Conservation (phyloP, 768 basidiomycete genomes). For the Kockovaella imperatae region DNA sequence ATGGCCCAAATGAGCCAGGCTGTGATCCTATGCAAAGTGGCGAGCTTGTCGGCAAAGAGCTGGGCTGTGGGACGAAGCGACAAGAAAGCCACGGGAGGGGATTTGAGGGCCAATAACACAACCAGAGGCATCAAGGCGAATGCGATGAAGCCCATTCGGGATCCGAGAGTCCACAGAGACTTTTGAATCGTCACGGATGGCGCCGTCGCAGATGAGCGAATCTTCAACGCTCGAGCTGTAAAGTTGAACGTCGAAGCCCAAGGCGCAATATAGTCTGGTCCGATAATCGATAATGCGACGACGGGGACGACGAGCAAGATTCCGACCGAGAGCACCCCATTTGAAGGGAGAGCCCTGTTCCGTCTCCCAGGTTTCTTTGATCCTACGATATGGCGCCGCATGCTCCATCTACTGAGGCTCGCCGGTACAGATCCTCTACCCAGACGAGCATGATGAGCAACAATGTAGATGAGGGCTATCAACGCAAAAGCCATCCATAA, state of each 20-base stretch:
- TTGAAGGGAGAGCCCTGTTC: slow-evolving; percentile 51
- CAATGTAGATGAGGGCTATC: slow-evolving; percentile 30
- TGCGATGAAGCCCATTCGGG: slow-evolving; percentile 60
- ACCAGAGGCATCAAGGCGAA: slow-evolving; percentile 66
- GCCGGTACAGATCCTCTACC: slow-evolving; percentile 49
- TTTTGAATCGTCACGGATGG: slow-evolving; percentile 60
- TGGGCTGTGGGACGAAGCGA: slow-evolving; percentile 58
- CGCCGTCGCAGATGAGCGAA: slow-evolving; percentile 53
- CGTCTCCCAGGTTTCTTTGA: slow-evolving; percentile 15
- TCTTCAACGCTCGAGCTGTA: slow-evolving; percentile 40
- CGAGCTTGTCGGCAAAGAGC: slow-evolving; percentile 67
- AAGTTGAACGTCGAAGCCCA: slow-evolving; percentile 50
- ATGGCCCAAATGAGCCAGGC: slow-evolving; percentile 64
- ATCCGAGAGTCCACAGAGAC: slow-evolving; percentile 65
- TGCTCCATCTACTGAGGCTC: slow-evolving; percentile 52
- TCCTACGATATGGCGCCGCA: slow-evolving; percentile 36
- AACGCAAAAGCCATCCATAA: slow-evolving; percentile 39
- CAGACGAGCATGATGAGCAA: slow-evolving; percentile 39
- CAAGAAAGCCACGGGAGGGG: slow-evolving; percentile 60
- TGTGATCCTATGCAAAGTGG: slow-evolving; percentile 62
- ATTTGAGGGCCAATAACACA: slow-evolving; percentile 62
- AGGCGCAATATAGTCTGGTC: slow-evolving; percentile 63
- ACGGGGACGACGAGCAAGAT: slow-evolving; percentile 48
- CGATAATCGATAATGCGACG: slow-evolving; percentile 53
- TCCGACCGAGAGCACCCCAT: slow-evolving; percentile 57